Conservation (phyloP, 2,329 filamentous ascomycete genomes). For the Sporothrix luriei region DNA sequence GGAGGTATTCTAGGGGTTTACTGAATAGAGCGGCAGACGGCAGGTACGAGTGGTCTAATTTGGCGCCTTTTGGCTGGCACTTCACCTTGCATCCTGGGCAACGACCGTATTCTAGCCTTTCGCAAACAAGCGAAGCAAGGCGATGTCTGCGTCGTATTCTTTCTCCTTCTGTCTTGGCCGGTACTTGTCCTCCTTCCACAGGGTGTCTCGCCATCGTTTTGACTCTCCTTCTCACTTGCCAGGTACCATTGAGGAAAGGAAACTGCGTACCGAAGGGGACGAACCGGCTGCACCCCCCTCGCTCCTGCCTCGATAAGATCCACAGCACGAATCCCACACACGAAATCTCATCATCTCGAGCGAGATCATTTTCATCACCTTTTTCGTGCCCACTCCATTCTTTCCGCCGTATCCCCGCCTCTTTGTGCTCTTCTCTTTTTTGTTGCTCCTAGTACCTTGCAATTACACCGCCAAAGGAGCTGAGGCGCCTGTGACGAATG, state of each 20-base stretch:
- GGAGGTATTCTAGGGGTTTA: neutral
- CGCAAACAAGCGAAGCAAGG: slow-evolving; percentile 22
- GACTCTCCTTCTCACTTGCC: neutral
- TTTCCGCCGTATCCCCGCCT: neutral
- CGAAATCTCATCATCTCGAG: slow-evolving; percentile 23
- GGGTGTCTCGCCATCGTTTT: slow-evolving; percentile 15
- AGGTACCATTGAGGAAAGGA: slow-evolving; percentile 6
- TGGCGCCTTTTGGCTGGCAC: slow-evolving; percentile 7
- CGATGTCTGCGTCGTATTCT: slow-evolving; percentile 1
- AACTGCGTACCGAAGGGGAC: slow-evolving; percentile 3
- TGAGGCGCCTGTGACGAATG: too few relatives aligned
- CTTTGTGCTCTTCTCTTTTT: neutral
- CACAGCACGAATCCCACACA: slow-evolving; percentile 12
- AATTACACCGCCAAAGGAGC: neutral
- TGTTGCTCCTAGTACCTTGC: neutral
- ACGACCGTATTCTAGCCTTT: slow-evolving; percentile 6
- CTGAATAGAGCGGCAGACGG: neutral
- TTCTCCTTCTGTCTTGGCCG: neutral
- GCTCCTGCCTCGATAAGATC: slow-evolving; percentile 11
- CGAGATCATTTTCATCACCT: slow-evolving; percentile 22
- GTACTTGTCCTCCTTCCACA: slow-evolving; percentile 19
- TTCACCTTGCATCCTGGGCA: slow-evolving; percentile 11
- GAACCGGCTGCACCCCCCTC: slow-evolving; percentile 7
- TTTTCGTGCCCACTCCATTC: neutral
- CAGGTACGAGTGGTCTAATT: neutral